Conservation (phyloP, 257 asterid species). For the Phtheirospermum japonicum region DNA sequence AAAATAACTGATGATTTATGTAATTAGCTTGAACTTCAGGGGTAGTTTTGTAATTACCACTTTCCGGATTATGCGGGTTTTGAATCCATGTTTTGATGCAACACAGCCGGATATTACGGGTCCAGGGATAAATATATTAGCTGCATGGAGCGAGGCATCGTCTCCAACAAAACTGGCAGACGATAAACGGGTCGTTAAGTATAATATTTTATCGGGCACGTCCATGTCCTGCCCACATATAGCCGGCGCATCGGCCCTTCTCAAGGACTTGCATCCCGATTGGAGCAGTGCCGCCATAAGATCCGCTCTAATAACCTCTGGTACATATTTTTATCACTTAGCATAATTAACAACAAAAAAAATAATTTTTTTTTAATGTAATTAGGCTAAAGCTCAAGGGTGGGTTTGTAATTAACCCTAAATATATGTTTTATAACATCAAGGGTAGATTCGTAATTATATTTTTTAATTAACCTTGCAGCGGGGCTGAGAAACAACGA, state of each 20-base stretch:
- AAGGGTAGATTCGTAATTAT: not conserved
- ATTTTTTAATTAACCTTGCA: constrained; percentile 31
- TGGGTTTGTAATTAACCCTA: not conserved
- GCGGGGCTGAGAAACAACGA: constrained; percentile 58
- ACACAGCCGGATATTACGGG: constrained; percentile 90
- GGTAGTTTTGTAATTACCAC: not conserved
- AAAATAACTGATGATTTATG: not conserved
- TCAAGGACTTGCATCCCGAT: constrained; percentile 79
- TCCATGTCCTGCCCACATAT: constrained; percentile 96
- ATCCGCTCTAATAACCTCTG: constrained; percentile 84
- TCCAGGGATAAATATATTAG: constrained; percentile 83
- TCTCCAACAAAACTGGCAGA: constrained; percentile 59
- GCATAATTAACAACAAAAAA: too few species aligned
- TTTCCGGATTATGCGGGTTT: not conserved
- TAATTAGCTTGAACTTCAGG: not conserved
- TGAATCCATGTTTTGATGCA: not conserved
- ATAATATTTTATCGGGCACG: constrained; percentile 74
- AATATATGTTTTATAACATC: not conserved
- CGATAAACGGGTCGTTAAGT: constrained; percentile 63
- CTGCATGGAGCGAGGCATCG: constrained; percentile 95
- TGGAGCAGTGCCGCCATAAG: constrained; percentile 97
- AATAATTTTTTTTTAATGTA: too few species aligned
- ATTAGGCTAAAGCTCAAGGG: not conserved
- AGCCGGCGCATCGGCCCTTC: constrained; percentile 67
- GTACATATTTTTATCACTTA: constrained; percentile 27